A percentile compares a stretch with the other conserved stretches of the same genome.
These are phyloP conservation scores for Ballota nigra DNA, from an alignment of 257 asterid species.

Conservation along the genomic window DNA sequence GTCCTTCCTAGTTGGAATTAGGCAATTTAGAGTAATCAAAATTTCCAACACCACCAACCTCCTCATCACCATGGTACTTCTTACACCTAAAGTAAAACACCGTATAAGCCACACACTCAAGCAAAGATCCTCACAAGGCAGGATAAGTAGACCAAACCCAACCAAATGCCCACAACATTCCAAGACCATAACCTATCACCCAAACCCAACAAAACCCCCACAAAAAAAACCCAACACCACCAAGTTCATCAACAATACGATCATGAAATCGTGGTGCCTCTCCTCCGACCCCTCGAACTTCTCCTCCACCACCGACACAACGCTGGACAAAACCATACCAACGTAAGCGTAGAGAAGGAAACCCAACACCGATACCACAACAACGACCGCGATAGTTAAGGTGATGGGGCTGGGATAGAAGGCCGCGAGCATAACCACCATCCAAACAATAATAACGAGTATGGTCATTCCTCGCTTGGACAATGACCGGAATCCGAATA, in stretches of 20 bases:
- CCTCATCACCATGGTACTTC: conserved; percentile 42
- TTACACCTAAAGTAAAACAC: conserved; percentile 43
- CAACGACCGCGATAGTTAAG: neutral
- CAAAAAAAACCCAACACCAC: neutral
- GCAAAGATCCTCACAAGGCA: conserved; percentile 21
- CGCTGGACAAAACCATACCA: conserved; percentile 21
- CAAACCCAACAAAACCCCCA: conserved; percentile 4
- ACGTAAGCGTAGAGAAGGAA: conserved; percentile 23
- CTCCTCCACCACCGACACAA: conserved; percentile 43
- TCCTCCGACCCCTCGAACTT: conserved; percentile 36
- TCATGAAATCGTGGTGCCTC: conserved; percentile 34
- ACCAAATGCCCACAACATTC: neutral
- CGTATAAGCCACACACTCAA: conserved; percentile 29
- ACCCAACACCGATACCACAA: conserved; percentile 5
- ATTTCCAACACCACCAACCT: conserved; percentile 14
- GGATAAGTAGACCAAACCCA: conserved; percentile 14
- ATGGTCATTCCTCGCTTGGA: neutral
- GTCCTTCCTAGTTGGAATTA: neutral
- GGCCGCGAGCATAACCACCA: neutral
- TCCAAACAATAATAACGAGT: neutral
- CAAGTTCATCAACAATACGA: conserved; percentile 21
- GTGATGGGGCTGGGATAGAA: conserved; percentile 14
- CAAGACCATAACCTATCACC: neutral
- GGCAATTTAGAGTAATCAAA: conserved; percentile 22
- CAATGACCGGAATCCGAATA: neutral